Base-by-base conservation (phyloP, 2,329 filamentous ascomycete genomes). In the Trichoderma sp. region DNA sequence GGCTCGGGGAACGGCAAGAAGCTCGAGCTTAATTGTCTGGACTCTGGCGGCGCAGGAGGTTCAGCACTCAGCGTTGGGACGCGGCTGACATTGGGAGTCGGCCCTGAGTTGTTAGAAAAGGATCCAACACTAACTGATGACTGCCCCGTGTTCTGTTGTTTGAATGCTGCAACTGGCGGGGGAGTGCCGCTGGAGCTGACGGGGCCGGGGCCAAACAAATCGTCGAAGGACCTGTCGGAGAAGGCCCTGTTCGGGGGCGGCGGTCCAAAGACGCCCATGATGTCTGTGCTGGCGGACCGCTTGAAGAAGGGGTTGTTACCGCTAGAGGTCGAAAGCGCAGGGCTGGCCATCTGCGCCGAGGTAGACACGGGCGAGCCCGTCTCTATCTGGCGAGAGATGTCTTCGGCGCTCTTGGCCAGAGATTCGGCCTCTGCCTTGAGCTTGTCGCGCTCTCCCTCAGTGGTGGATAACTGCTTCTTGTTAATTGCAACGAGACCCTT, bases 401-500 rank as follows among this genome's bases (percentile, higher is more conserved):
- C 91, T 78, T 88, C 89, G 76, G 84, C 89, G 77, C 84, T 89
- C 85, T 86, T 91, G 80, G 83, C 87, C 74, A 91, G 87, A 66
- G 89, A 90, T 72, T 91, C 91, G 58, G 92, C 91, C 80, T 98
- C 95, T 1, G 85, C 84, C 83, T 94, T 95, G 50, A 97, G 85
- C 84, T 93, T 95, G 73, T 98, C 95, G 36, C 93, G 89, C 80
- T 98, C 95, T 62, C 88, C 89, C 81, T 99, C 96, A 71, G 92
- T 93, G 1, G 95, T 98, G 43, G 92, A 89, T 73, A 98, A 85
- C 82, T 99, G 96, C 84, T 99, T 99, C 86, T 97, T 98, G 84
- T 98, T 98, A 83, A 99, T 99, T 57, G 96, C 95, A 34, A 97
- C 95, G 75, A 98, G 86, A 20, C 96, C 96, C 84, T 97, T 98